Conservation (phyloP, 2,329 filamentous ascomycete species). For the Sporothrix schenckii region DNA sequence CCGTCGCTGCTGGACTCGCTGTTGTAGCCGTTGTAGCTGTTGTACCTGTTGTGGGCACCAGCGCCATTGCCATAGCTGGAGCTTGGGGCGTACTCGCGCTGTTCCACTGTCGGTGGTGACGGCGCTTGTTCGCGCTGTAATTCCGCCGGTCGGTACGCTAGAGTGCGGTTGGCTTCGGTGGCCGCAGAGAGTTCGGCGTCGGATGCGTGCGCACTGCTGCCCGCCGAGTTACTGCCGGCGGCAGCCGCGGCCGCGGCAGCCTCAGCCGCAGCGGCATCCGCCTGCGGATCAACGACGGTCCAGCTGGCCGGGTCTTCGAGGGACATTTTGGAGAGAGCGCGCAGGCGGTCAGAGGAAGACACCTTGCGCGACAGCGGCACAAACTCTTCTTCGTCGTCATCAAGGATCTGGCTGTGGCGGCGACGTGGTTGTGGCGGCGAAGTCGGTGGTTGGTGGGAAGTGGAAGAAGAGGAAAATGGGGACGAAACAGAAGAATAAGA, state of each 20-base stretch:
- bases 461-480: not conserved
- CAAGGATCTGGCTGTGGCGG: slow-evolving; percentile 39
- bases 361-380: slow-evolving; percentile 44
- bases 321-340: slow-evolving; percentile 44
- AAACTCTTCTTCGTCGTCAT: slow-evolving; percentile 42
- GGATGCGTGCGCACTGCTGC: not conserved
- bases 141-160: slow-evolving; percentile 1
- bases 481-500: not conserved
- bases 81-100: slow-evolving; percentile 19
- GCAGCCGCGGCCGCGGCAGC: not conserved
- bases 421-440: slow-evolving; percentile 29
- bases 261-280: slow-evolving; percentile 24
- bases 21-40: not conserved
- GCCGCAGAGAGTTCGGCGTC: not conserved
- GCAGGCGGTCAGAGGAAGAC: slow-evolving; percentile 46
- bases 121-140: not conserved
- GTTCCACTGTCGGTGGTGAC: slow-evolving; percentile 9
- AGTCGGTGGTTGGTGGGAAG: not conserved
- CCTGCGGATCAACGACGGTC: slow-evolving; percentile 43
- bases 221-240: not conserved
- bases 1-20: slow-evolving; percentile 26
- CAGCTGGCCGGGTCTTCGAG: slow-evolving; percentile 44
- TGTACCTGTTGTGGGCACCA: slow-evolving; percentile 4
- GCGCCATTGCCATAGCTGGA: not conserved
- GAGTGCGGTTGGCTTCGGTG: not conserved